phyloP scores from a whole-genome alignment of 2,329 filamentous ascomycete genomes.

The Dactylellina cionopaga region DNA sequence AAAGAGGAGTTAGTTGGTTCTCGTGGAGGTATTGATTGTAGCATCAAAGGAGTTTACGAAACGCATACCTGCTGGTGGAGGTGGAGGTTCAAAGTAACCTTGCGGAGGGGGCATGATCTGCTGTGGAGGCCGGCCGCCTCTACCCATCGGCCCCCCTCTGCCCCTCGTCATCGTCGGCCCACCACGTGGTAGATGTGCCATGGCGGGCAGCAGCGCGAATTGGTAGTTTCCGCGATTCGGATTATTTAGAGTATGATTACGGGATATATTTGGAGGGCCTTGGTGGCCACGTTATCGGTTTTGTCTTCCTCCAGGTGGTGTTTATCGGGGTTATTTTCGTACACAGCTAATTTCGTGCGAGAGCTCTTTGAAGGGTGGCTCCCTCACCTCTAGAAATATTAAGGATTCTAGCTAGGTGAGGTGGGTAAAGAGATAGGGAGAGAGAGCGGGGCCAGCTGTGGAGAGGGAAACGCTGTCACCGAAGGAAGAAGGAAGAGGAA shows the following conservation, averaged over 20 bases:
- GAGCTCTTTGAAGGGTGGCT: slow-evolving; percentile 2
- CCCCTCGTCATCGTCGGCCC: slow-evolving; percentile 32
- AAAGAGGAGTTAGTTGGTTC: slow-evolving; percentile 9
- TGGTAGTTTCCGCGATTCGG: neutral
- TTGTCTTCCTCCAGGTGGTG: slow-evolving; percentile 2
- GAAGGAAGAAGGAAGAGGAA: neutral
- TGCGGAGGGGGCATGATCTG: slow-evolving; percentile 46
- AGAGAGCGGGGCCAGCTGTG: slow-evolving; percentile 4
- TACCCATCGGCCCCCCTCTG: slow-evolving; percentile 17
- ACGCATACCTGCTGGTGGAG: slow-evolving; percentile 25
- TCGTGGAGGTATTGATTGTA: neutral
- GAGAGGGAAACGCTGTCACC: slow-evolving; percentile 1
- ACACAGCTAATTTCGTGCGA: neutral
- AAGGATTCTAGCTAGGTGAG: neutral
- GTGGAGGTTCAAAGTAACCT: slow-evolving; percentile 45
- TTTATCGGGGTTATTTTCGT: neutral
- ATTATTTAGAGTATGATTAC: neutral
- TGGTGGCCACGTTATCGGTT: slow-evolving; percentile 4
- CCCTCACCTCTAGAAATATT: neutral
- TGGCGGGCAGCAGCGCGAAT: neutral
- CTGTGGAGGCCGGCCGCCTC: slow-evolving; percentile 29
- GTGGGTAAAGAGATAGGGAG: neutral
- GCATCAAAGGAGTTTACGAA: slow-evolving; percentile 7
- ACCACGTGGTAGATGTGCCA: slow-evolving; percentile 37
- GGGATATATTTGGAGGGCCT: neutral